Percentiles rank a stretch among this genome's conserved stretches.
Evolutionary conservation across 2,329 filamentous ascomycete species (phyloP).

Genomic region (Neonectria faginata): DNA sequence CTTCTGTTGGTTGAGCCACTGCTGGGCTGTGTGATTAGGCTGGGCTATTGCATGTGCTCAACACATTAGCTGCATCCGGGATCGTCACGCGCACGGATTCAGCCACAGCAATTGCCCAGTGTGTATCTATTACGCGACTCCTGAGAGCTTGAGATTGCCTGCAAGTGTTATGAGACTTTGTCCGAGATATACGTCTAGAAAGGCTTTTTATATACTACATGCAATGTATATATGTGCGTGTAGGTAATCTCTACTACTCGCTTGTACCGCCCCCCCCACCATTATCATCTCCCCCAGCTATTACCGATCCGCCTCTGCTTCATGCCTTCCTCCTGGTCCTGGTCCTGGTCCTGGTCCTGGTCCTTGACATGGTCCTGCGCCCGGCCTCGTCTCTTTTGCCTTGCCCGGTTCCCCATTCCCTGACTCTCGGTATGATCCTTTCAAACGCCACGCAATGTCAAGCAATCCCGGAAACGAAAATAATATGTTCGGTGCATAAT

Average conservation of each 20-base stretch:
- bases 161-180: constrained; percentile 1
- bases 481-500: constrained; percentile 16
- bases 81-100: constrained; percentile 12
- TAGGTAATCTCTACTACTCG: constrained; percentile 11
- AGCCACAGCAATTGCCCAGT: constrained; percentile 5
- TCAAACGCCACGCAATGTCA: constrained; percentile 42
- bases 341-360: constrained; percentile 1
- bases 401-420: constrained; percentile 5
- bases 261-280: constrained; percentile 8
- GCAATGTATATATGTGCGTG: constrained; percentile 19
- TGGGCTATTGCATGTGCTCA: constrained; percentile 5
- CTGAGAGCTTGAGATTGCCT: not conserved
- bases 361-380: constrained; percentile 3
- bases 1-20: constrained; percentile 9
- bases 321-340: constrained; percentile 5
- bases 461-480: constrained; percentile 25
- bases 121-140: not conserved
- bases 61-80: constrained; percentile 21
- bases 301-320: constrained; percentile 12
- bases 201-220: constrained; percentile 12
- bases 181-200: constrained; percentile 9
- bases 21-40: constrained; percentile 22
- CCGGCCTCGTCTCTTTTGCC: constrained; percentile 7
- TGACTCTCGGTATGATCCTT: constrained; percentile 25
- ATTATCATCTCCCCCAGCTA: constrained; percentile 25